These are phyloP conservation scores for Zelonia costaricensis DNA, from an alignment of 208 protist genomes.

Conservation along the genomic window DNA sequence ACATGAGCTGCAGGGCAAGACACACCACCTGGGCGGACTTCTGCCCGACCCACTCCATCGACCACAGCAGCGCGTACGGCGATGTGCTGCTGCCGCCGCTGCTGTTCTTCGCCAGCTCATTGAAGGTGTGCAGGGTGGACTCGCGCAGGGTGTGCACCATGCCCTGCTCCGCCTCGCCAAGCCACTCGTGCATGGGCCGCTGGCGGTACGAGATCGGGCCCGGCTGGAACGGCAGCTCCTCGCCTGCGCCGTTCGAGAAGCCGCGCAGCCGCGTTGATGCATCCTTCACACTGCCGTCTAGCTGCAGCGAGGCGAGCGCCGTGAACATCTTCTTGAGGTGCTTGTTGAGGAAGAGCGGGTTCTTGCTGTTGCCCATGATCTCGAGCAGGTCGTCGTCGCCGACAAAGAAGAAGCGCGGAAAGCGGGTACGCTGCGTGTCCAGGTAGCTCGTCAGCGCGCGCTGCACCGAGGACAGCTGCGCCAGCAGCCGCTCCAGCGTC, in stretches of 20 bases:
- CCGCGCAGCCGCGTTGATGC: conserved; percentile 61
- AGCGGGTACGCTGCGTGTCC: conserved; percentile 95
- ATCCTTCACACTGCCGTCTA: conserved; percentile 20
- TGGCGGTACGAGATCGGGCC: conserved; percentile 57
- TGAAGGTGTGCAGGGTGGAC: conserved; percentile 49
- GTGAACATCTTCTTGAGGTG: conserved; percentile 99
- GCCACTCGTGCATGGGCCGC: conserved; percentile 94
- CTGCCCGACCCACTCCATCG: conserved; percentile 84
- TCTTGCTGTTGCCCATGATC: conserved; percentile 98
- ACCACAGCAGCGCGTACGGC: conserved; percentile 34
- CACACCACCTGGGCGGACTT: conserved; percentile 94
- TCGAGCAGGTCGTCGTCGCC: conserved; percentile 99
- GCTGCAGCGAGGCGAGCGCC: conserved; percentile 91
- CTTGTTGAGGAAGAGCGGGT: conserved; percentile 94
- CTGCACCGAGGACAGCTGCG: conserved; percentile 95
- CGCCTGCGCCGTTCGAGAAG: conserved; percentile 94
- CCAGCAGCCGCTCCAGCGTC: conserved; percentile 92
- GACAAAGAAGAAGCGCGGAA: conserved; percentile 99
- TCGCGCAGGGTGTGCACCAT: conserved; percentile 91
- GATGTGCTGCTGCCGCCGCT: conserved; percentile 7
- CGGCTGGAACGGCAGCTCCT: conserved; percentile 80
- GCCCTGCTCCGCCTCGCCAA: conserved; percentile 85
- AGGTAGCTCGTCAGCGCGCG: conserved; percentile 98
- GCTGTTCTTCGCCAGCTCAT: conserved; percentile 24
- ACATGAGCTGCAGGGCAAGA: conserved; percentile 93